Percentiles rank a stretch among this genome's conserved stretches.
Evolutionary conservation across 2,329 filamentous ascomycete genomes (phyloP).

Genomic region (Cordyceps cateniannulata): DNA sequence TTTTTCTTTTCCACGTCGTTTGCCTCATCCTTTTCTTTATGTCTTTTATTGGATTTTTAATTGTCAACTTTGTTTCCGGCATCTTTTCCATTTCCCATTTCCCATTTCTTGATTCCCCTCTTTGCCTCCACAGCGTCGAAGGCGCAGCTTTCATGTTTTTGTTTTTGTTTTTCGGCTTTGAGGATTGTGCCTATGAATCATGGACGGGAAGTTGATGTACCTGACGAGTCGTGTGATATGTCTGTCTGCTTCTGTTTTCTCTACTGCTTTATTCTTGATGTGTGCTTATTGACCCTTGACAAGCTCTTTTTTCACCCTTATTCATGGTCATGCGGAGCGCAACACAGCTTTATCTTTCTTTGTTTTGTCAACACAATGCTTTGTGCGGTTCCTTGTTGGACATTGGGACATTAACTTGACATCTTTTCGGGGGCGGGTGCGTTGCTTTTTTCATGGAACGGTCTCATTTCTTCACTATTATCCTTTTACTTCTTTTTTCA

Average conservation of each 20-base stretch:
- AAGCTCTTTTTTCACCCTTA: background rate
- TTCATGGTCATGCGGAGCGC: background rate
- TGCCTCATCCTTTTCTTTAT: background rate
- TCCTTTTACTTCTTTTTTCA: background rate
- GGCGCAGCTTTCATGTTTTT: background rate
- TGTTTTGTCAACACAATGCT: background rate
- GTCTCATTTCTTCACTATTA: background rate
- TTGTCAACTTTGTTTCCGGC: background rate
- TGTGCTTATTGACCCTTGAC: background rate
- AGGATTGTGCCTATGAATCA: background rate
- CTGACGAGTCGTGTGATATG: background rate
- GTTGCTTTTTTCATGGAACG: background rate
- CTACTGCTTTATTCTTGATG: background rate
- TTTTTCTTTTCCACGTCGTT: background rate
- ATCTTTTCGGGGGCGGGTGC: background rate
- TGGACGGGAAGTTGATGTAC: background rate
- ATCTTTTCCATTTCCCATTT: slow-evolving; percentile 4
- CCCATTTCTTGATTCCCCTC: slow-evolving; percentile 18
- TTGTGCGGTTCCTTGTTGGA: background rate
- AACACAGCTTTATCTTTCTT: background rate
- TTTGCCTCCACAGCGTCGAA: background rate
- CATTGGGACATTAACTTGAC: background rate
- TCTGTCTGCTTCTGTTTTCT: background rate
- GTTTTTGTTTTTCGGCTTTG: background rate
- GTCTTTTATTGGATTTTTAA: background rate